Conservation (phyloP, 306 rosid genomes). For the Trifolium subterraneum region DNA sequence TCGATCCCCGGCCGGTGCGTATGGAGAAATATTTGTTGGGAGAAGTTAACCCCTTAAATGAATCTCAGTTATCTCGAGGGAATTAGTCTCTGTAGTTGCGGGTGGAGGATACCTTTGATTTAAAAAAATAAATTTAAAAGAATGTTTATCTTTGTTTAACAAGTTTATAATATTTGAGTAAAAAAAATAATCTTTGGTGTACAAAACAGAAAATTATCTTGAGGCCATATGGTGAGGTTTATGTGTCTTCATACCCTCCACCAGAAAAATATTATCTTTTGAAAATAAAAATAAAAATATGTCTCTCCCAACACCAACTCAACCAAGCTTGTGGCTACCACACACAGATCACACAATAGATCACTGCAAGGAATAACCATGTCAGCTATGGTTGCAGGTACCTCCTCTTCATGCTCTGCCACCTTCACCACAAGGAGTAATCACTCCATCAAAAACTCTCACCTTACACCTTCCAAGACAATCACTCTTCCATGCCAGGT, state of each 20-base stretch:
- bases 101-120: too few species aligned
- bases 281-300: background rate
- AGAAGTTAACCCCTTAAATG: too few species aligned
- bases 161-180: too few species aligned
- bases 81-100: too few species aligned
- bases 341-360: background rate
- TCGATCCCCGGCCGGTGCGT: too few species aligned
- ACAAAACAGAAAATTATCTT: background rate
- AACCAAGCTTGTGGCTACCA: slow-evolving; percentile 8
- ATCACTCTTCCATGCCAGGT: slow-evolving; percentile 56
- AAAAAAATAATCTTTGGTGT: too few species aligned
- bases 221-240: slow-evolving; percentile 41
- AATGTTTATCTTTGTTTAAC: too few species aligned
- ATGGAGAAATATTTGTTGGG: too few species aligned
- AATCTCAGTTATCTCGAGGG: too few species aligned
- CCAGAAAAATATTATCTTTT: slow-evolving; percentile 40
- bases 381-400: slow-evolving; percentile 72
- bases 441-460: slow-evolving; percentile 48
- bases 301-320: slow-evolving; percentile 6
- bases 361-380: slow-evolving; percentile 39
- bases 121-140: too few species aligned
- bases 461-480: slow-evolving; percentile 48
- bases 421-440: slow-evolving; percentile 54
- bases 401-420: slow-evolving; percentile 64
- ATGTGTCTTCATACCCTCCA: slow-evolving; percentile 38